phyloP scores from a whole-genome alignment of 2,329 filamentous ascomycete species.

The Alternaria sp. region DNA sequence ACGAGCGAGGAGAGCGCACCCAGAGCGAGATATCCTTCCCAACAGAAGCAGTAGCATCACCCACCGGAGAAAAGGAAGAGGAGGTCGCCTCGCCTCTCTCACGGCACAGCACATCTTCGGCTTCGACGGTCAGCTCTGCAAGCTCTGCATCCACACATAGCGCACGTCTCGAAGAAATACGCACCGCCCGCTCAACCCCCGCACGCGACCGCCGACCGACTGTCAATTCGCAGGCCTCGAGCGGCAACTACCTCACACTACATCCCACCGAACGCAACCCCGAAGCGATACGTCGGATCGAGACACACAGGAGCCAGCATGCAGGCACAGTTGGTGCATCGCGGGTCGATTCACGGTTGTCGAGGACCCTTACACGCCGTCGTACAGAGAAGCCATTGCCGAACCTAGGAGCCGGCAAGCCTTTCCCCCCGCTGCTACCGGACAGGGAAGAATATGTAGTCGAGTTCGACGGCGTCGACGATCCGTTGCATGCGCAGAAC shows the following conservation, averaged over 20 bases:
- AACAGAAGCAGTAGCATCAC: constrained; percentile 15
- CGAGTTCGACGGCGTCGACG: constrained; percentile 80
- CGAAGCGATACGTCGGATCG: constrained; percentile 73
- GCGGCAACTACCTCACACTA: constrained; percentile 29
- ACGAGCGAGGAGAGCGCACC: constrained; percentile 8
- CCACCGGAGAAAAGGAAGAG: constrained; percentile 16
- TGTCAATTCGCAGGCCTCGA: constrained; percentile 25
- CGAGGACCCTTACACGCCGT: constrained; percentile 49
- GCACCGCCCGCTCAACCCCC: constrained; percentile 30
- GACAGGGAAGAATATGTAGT: constrained; percentile 80
- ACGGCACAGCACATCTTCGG: constrained; percentile 30
- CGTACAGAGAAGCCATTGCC: constrained; percentile 64
- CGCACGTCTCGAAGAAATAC: constrained; percentile 37
- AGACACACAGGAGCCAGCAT: constrained; percentile 75
- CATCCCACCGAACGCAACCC: constrained; percentile 66
- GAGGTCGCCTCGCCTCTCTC: constrained; percentile 32
- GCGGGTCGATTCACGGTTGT: constrained; percentile 48
- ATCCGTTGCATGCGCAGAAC: constrained; percentile 87
- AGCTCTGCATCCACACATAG: constrained; percentile 20
- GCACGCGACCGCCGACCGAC: constrained; percentile 26
- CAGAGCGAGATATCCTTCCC: constrained; percentile 9
- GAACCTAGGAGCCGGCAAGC: constrained; percentile 73
- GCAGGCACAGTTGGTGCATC: constrained; percentile 68
- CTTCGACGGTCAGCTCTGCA: constrained; percentile 26
- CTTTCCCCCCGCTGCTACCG: constrained; percentile 73